These are phyloP conservation scores for Chlamydomonas asymmetrica DNA, from an alignment of 139 green algal genomes.

Conservation along the genomic window DNA sequence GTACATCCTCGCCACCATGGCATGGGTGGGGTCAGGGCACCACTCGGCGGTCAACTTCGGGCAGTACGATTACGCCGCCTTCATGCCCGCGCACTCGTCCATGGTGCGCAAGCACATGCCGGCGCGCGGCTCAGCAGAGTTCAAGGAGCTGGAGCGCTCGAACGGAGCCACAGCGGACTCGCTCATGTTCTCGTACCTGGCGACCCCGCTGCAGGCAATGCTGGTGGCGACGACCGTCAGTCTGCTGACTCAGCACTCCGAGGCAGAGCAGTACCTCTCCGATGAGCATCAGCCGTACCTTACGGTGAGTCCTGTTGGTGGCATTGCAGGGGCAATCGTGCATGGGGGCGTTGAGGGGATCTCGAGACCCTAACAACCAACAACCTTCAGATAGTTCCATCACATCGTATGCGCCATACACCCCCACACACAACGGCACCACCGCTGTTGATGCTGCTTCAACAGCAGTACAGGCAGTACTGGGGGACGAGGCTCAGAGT, in stretches of 20 bases:
- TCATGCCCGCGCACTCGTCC: conserved; percentile 32
- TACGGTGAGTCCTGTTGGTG: too few relatives aligned
- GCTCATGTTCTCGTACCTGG: conserved; percentile 9
- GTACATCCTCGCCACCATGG: conserved; percentile 37
- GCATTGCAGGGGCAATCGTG: too few relatives aligned
- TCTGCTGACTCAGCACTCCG: conserved; percentile 17
- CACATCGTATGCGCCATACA: too few relatives aligned
- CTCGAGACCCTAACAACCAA: too few relatives aligned
- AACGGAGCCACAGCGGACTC: conserved; percentile 8
- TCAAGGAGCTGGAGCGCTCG: not conserved
- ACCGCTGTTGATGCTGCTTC: too few relatives aligned
- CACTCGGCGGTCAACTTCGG: conserved; percentile 59
- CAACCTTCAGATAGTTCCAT: too few relatives aligned
- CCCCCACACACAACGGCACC: too few relatives aligned
- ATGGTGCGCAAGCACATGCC: conserved; percentile 8
- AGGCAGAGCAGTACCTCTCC: conserved; percentile 12
- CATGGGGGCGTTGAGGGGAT: too few relatives aligned
- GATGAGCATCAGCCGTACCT: conserved; percentile 7
- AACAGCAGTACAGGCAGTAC: too few relatives aligned
- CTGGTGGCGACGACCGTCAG: conserved; percentile 22
- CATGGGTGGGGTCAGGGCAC: conserved; percentile 37
- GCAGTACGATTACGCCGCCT: conserved; percentile 31
- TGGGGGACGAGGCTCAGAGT: too few relatives aligned
- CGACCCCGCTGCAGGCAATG: not conserved
- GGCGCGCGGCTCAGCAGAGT: not conserved